Conservation (phyloP, 345 rosid species). For the Sonneratia alba region DNA sequence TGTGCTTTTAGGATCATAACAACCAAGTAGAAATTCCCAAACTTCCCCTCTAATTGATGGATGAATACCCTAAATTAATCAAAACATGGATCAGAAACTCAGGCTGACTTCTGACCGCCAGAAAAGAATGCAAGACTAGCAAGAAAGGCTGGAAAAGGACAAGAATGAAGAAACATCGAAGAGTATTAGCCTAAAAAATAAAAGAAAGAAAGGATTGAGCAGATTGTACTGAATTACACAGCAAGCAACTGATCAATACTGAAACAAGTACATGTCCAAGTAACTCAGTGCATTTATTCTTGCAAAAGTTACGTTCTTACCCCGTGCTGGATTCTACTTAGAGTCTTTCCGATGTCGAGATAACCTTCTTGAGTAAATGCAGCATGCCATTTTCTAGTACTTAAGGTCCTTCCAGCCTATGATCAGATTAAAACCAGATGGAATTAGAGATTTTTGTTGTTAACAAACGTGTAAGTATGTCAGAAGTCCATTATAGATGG, state of each 20-base stretch:
- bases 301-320: slow-evolving; percentile 29
- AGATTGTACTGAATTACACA: neutral
- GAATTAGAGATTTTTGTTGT: neutral
- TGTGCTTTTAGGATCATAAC: slow-evolving; percentile 87
- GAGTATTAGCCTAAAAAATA: neutral
- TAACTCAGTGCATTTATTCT: neutral
- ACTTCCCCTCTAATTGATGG: slow-evolving; percentile 99
- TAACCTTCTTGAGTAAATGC: slow-evolving; percentile 71
- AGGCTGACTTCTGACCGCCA: neutral
- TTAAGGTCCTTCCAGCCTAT: slow-evolving; percentile 96
- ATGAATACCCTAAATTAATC: slow-evolving; percentile 63
- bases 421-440: slow-evolving; percentile 11
- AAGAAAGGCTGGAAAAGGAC: neutral
- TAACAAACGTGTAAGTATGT: neutral
- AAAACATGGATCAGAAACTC: slow-evolving; percentile 6
- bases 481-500: neutral
- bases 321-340: slow-evolving; percentile 73
- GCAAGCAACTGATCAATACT: neutral
- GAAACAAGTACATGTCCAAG: neutral
- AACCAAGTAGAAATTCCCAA: slow-evolving; percentile 94
- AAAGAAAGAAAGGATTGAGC: neutral
- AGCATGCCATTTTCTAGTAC: slow-evolving; percentile 94
- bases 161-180: neutral
- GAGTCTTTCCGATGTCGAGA: slow-evolving; percentile 74
- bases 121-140: neutral